These are phyloP conservation scores for Sporothrix dimorphospora DNA, from an alignment of 2,329 filamentous ascomycete genomes.

Conservation along the genomic window DNA sequence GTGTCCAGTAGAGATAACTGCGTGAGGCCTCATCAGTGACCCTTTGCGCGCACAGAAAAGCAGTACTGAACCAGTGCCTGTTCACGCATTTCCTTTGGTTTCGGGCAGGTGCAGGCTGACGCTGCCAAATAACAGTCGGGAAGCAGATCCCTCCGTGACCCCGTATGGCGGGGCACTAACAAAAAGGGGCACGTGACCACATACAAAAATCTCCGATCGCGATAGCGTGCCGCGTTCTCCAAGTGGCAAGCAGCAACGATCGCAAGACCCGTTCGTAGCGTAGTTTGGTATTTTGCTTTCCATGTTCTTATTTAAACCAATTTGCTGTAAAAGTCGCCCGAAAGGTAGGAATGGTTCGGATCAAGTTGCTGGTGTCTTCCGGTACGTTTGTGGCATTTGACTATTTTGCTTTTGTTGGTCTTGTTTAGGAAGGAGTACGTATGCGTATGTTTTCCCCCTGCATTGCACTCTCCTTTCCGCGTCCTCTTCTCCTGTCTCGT, in stretches of 20 bases:
- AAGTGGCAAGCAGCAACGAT: not conserved
- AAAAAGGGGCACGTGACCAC: not conserved
- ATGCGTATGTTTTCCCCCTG: not conserved
- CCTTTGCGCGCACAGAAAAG: not conserved
- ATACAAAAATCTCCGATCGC: not conserved
- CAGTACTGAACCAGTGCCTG: not conserved
- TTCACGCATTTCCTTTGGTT: not conserved
- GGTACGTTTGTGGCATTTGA: not conserved
- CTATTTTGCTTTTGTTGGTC: not conserved
- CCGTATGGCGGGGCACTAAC: conserved; percentile 13
- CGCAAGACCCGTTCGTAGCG: not conserved
- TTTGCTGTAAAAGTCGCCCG: too few species aligned
- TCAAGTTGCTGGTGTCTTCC: not conserved
- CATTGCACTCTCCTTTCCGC: not conserved
- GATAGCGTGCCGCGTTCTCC: not conserved
- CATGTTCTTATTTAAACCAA: too few species aligned
- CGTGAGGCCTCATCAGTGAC: not conserved
- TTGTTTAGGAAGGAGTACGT: not conserved
- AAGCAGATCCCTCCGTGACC: conserved; percentile 23
- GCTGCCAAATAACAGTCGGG: not conserved
- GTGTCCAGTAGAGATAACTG: not conserved
- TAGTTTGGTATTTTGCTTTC: not conserved
- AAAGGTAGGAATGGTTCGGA: not conserved
- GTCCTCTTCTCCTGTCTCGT: not conserved
- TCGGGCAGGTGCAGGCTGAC: not conserved